These are phyloP conservation scores for Athelia sp. DNA, from an alignment of 1,284 basidiomycete genomes.

Conservation along the genomic window DNA sequence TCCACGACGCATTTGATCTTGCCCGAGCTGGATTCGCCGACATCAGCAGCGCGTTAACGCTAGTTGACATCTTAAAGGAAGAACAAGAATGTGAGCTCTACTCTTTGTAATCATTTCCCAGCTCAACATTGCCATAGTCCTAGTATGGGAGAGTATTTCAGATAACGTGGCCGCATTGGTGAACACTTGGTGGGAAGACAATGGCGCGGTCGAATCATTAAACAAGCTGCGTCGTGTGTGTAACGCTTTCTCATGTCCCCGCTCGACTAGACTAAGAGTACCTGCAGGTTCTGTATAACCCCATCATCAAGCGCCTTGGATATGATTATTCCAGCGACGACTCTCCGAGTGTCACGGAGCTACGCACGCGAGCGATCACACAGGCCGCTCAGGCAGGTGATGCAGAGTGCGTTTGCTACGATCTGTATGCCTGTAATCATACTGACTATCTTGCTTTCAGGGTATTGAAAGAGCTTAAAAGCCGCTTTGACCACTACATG, in stretches of 20 bases:
- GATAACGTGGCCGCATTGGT: constrained; percentile 51
- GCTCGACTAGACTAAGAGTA: constrained; percentile 4
- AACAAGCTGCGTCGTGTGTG: constrained; percentile 62
- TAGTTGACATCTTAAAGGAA: constrained; percentile 63
- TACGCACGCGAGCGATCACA: constrained; percentile 75
- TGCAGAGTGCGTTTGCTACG: constrained; percentile 32
- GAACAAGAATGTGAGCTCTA: constrained; percentile 69
- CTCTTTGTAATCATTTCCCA: not conserved
- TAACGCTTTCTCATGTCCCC: constrained; percentile 3
- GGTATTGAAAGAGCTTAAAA: constrained; percentile 69
- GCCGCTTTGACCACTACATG: constrained; percentile 72
- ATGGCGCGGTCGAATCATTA: constrained; percentile 54
- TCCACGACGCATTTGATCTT: constrained; percentile 78
- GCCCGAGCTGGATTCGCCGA: constrained; percentile 77
- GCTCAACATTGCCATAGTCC: constrained; percentile 35
- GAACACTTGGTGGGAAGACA: constrained; percentile 86
- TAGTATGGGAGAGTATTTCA: constrained; percentile 71
- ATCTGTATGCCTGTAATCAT: not conserved
- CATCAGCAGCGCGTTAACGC: constrained; percentile 72
- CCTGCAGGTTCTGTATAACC: constrained; percentile 65
- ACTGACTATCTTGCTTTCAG: constrained; percentile 27
- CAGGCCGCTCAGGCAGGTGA: constrained; percentile 66
- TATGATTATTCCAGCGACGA: constrained; percentile 75
- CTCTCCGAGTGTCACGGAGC: constrained; percentile 64
- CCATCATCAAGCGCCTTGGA: constrained; percentile 76